These are phyloP conservation scores for Melastoma candidum DNA, from an alignment of 441 rosid species.

Conservation along the genomic window DNA sequence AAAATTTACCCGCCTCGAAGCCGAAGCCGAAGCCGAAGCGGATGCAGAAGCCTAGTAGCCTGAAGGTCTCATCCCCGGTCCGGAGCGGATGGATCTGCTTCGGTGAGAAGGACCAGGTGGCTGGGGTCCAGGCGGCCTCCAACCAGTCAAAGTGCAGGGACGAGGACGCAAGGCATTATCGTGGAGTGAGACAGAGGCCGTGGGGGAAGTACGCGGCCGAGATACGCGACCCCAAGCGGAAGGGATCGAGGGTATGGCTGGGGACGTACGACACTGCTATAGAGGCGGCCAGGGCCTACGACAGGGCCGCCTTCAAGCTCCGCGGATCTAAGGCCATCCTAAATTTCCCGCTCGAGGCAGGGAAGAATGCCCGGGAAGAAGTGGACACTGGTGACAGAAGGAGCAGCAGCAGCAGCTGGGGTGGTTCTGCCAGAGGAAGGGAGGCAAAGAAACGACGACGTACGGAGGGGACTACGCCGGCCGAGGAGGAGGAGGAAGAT, in stretches of 20 bases:
- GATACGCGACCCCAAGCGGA: constrained; percentile 78
- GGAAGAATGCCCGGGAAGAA: constrained; percentile 9
- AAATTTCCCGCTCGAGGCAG: constrained; percentile 78
- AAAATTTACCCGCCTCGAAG: constrained; percentile 9
- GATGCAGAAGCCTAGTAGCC: too few relatives aligned
- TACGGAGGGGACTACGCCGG: constrained; percentile 18
- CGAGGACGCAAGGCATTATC: constrained; percentile 43
- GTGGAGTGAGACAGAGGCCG: constrained; percentile 87
- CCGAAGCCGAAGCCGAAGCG: constrained; percentile 29
- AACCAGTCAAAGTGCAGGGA: neutral
- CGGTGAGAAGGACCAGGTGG: constrained; percentile 15
- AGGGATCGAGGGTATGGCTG: constrained; percentile 72
- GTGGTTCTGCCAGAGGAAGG: constrained; percentile 9
- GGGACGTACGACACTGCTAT: constrained; percentile 76
- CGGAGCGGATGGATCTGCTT: constrained; percentile 44
- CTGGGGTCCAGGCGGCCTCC: neutral
- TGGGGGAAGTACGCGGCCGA: constrained; percentile 98
- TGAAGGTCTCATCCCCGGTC: constrained; percentile 37
- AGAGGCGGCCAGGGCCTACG: constrained; percentile 90
- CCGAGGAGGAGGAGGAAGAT: constrained; percentile 23
- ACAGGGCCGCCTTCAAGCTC: constrained; percentile 67
- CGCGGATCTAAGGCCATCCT: constrained; percentile 80
- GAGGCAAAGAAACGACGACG: constrained; percentile 38
- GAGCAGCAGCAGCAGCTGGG: neutral
- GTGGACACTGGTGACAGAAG: too few relatives aligned